phyloP scores from a whole-genome alignment of 2,329 filamentous ascomycete genomes.

The Beauveria sp. region DNA sequence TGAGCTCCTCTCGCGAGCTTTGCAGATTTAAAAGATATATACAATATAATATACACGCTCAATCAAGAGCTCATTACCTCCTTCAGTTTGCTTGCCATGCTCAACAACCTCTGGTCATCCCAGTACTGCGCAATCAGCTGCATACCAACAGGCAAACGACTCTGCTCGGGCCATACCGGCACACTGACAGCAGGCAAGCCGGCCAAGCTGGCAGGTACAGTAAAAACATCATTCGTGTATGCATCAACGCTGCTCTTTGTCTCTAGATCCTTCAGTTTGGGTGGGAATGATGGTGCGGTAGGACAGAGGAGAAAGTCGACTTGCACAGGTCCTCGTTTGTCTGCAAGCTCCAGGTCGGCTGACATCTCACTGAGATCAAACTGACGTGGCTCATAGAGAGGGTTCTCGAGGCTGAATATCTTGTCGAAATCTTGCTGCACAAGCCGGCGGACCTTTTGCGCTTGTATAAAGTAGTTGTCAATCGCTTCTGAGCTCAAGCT shows the following conservation, averaged over 20 bases:
- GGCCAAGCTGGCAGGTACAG: conserved; percentile 87
- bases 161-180: conserved; percentile 40
- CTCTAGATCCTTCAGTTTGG: conserved; percentile 51
- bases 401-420: conserved; percentile 64
- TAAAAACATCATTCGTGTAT: conserved; percentile 93
- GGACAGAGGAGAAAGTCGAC: conserved; percentile 86
- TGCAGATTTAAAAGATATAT: not conserved
- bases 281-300: conserved; percentile 72
- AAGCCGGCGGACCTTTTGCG: conserved; percentile 76
- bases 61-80: conserved; percentile 19
- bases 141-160: conserved; percentile 43
- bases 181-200: conserved; percentile 85
- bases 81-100: conserved; percentile 43
- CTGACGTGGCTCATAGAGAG: conserved; percentile 47
- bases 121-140: conserved; percentile 79
- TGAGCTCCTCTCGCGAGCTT: not conserved
- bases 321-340: conserved; percentile 51
- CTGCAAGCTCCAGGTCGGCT: conserved; percentile 41
- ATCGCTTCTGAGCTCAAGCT: conserved; percentile 84
- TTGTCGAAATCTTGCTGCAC: conserved; percentile 82
- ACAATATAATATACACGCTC: conserved; percentile 8
- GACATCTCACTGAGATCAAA: conserved; percentile 56
- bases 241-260: conserved; percentile 56
- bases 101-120: conserved; percentile 59
- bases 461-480: conserved; percentile 94